These are phyloP conservation scores for Ceratobasidium sp. DNA, from an alignment of 1,284 basidiomycete species.

Conservation along the genomic window DNA sequence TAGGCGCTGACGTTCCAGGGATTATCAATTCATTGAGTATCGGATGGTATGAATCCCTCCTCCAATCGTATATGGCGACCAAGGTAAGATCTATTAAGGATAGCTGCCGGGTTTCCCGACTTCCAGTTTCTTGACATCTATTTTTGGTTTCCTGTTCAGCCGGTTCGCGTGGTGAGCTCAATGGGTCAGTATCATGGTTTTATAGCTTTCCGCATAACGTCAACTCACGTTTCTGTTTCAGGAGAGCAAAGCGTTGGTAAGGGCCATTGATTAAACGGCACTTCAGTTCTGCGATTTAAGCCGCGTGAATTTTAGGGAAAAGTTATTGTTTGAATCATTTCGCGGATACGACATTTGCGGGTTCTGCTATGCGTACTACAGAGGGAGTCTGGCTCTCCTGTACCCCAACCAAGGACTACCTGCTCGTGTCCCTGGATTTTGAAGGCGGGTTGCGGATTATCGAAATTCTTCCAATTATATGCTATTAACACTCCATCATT, in stretches of 20 bases:
- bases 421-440: constrained; percentile 67
- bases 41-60: constrained; percentile 70
- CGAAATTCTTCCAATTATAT: background rate
- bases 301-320: constrained; percentile 30
- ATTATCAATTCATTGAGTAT: constrained; percentile 62
- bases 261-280: constrained; percentile 44
- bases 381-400: constrained; percentile 55
- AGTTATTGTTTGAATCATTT: constrained; percentile 66
- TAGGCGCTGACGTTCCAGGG: constrained; percentile 64
- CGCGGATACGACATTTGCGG: constrained; percentile 68
- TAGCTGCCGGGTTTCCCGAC: too few relatives aligned
- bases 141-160: constrained; percentile 50
- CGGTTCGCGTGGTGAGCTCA: constrained; percentile 67
- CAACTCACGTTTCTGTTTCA: constrained; percentile 39
- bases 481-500: too few relatives aligned
- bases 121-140: too few relatives aligned
- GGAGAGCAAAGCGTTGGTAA: constrained; percentile 69
- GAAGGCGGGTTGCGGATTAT: constrained; percentile 56
- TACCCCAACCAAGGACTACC: constrained; percentile 61
- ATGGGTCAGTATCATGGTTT: constrained; percentile 57
- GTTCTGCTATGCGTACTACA: constrained; percentile 68
- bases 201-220: background rate
- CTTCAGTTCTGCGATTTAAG: background rate
- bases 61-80: constrained; percentile 64
- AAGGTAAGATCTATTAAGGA: too few relatives aligned